These are phyloP conservation scores for Lasiosphaeria hispida DNA, from an alignment of 495 filamentous ascomycete species.

Conservation along the genomic window DNA sequence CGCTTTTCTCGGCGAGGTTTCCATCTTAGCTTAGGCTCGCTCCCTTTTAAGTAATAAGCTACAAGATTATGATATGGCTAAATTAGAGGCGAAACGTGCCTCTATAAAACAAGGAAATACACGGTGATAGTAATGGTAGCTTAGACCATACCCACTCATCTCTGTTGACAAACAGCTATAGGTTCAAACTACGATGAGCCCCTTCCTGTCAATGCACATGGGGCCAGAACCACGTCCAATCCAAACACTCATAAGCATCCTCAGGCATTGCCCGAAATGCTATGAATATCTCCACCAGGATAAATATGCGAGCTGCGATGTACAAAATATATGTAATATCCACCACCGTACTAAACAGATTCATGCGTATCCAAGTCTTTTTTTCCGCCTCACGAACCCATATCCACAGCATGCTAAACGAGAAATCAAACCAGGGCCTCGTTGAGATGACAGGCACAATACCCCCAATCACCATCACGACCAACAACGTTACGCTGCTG, in stretches of 20 bases:
- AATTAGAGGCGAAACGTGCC: too few relatives aligned
- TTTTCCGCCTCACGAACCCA: conserved; percentile 16
- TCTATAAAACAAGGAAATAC: too few relatives aligned
- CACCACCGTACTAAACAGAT: conserved; percentile 10
- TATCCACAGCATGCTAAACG: conserved; percentile 20
- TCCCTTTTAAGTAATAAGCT: too few relatives aligned
- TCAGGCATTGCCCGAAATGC: conserved; percentile 14
- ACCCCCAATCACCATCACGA: conserved; percentile 16
- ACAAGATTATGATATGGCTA: too few relatives aligned
- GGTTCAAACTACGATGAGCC: too few relatives aligned
- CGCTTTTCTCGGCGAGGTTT: too few relatives aligned
- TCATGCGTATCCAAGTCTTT: conserved; percentile 2
- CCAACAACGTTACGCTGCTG: conserved; percentile 18
- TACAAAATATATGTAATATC: conserved; percentile 14
- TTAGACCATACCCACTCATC: too few relatives aligned
- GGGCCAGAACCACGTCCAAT: conserved; percentile 18
- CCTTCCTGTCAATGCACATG: too few relatives aligned
- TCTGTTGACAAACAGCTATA: too few relatives aligned
- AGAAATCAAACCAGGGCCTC: conserved; percentile 18
- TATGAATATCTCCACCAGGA: conserved; percentile 14
- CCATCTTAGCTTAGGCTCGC: too few relatives aligned
- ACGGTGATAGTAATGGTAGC: too few relatives aligned
- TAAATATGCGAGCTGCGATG: conserved; percentile 12
- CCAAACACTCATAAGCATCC: conserved; percentile 10
- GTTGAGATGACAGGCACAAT: conserved; percentile 17